Evolutionary conservation across 352 stramenopile genomes (phyloP), one percentile per base, ranked within the genome.

Genomic region (Sclerospora graminicola): DNA sequence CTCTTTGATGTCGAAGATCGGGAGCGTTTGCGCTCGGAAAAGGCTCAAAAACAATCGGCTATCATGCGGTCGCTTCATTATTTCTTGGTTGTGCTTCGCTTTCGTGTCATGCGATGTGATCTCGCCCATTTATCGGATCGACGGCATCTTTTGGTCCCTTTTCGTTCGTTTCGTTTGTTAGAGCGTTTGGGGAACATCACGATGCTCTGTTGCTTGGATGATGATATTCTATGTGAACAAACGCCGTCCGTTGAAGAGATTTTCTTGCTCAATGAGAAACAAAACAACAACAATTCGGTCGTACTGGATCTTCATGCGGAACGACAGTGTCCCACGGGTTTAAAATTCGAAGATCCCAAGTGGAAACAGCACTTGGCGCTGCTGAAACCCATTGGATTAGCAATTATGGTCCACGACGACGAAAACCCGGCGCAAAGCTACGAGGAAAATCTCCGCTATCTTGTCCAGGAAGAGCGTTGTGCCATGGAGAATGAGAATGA

Each of bases 121-220:
- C 55, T 63, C 8, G 76, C 76, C 2, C 79, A 88, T 48, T 51
- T 65, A 11, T 72, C 58, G 11, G 42, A 66, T 6, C 56, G 54
- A 0, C 47, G 53, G 0, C 61, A 62, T 16, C 45, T 89, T 13
- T 57, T 70, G 10, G 63, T 89, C 7, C 78, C 78, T 8, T 84
- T 89, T 15, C 70, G 72, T 0, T 84, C 72, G 5, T 89, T 92
- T 24, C 75, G 81, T 2, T 48, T 93, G 8, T 57, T 93, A 0
- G 81, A 93, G 29, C 71, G 81, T 0, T 60, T 93, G 11, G 81
- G 81, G 0, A 90, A 76, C 54, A 82, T 79, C 18, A 93, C 78
- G 11, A 90, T 93, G 81, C 57, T 93, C 1, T 93, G 81, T 55
- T 90, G 81, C 45, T 90, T 90, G 37, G 81, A 93, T 39, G 81